phyloP scores from a whole-genome alignment of 192 early-diverging fungal species.

The Spizellomyces punctatus region DNA sequence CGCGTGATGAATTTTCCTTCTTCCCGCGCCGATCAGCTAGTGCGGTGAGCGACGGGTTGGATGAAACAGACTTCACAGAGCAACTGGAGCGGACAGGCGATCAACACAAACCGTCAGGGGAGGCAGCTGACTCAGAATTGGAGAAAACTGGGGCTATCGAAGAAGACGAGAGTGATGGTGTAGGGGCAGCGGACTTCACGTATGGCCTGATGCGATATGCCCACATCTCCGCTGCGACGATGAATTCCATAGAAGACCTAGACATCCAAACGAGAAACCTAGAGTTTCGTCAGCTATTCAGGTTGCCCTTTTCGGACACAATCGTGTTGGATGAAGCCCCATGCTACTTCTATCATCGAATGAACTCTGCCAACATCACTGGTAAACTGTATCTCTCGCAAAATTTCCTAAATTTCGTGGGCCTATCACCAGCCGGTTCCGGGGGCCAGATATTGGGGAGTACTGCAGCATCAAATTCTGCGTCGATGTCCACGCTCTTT shows the following conservation, averaged over 20 bases:
- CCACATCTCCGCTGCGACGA: conserved; percentile 39
- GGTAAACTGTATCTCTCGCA: conserved; percentile 54
- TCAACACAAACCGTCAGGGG: neutral
- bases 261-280: conserved; percentile 49
- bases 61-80: conserved; percentile 55
- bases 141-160: conserved; percentile 4
- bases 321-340: conserved; percentile 48
- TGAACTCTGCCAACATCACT: conserved; percentile 18
- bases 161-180: neutral
- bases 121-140: neutral
- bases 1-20: conserved; percentile 40
- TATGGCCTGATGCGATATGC: conserved; percentile 35
- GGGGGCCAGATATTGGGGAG: neutral
- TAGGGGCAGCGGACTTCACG: conserved; percentile 1
- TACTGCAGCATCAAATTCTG: neutral
- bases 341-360: conserved; percentile 44
- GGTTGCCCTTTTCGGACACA: conserved; percentile 48
- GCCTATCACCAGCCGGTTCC: conserved; percentile 26
- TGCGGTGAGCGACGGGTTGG: conserved; percentile 35
- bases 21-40: conserved; percentile 26
- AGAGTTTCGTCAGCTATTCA: conserved; percentile 54
- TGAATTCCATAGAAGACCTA: conserved; percentile 42
- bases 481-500: conserved; percentile 48
- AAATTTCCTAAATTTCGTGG: conserved; percentile 52
- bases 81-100: conserved; percentile 12